Base-by-base conservation (phyloP, 2,329 filamentous ascomycete species). In the Colletotrichum salicis region DNA sequence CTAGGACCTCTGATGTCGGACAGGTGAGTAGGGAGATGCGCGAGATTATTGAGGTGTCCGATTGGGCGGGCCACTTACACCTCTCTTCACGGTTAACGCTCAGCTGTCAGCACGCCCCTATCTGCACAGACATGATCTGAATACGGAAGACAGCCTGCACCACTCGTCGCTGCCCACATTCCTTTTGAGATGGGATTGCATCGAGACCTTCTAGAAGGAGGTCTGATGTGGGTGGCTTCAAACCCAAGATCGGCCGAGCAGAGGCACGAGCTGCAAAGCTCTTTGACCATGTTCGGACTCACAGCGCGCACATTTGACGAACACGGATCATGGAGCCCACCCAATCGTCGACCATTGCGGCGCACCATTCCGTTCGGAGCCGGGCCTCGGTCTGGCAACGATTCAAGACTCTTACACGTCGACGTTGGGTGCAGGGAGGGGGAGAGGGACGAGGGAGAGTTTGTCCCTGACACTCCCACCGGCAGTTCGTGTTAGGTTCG, bases 241-340 rank as follows among this genome's bases (percentile, higher is more conserved):
- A 71, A 58, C 64, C 48, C 52, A 45, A 68, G 58, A 68, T 71
- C 58, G 64, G 64, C 68, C 64, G 64, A 67, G 68, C 58, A 29
- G 52, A 29, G 52, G 52, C 57, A 54, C 22, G 52, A 41, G 57
- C 35, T 63, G 64, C 58, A 52, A 41, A 19, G 31, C 58, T 63
- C 58, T 48, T 31, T 54, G 55, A 67, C 55, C 65, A 56, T n/a
- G n/a, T 67, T 48, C 54, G 48, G 35, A 51, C 57, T 57, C 33
- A 15, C 15, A 19, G 27, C 48, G 51, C n/a, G 27, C 48, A 35
- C 37, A 45, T 27, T 31, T 10, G n/a, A 48, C 41, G 19, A 48
- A n/a, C 41, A 48, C 41, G 41, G 41, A 22, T 48, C 41, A 48
- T n/a, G 8, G 8, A 22, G 11, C 7, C 29, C 15, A 33, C n/a